Evolutionary conservation across 2,329 filamentous ascomycete genomes (phyloP).

Genomic region (Ascochyta viciae-villosae): DNA sequence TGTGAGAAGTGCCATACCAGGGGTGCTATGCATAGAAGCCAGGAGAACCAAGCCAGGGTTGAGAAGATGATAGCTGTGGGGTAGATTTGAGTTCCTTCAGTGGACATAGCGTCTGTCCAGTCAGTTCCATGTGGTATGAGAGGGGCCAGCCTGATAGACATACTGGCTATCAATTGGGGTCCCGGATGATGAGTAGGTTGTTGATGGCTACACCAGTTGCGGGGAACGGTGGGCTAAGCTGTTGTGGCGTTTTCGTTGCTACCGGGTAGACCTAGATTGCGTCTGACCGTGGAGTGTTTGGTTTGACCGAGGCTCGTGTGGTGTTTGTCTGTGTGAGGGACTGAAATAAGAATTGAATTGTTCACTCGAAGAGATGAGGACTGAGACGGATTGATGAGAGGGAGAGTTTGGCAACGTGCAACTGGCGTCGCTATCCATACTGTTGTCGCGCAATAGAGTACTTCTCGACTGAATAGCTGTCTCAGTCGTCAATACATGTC

Average conservation of each 20-base stretch:
- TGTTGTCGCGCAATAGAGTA: background rate
- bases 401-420: background rate
- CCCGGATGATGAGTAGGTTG: background rate
- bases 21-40: conserved; percentile 63
- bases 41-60: conserved; percentile 57
- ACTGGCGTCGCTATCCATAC: background rate
- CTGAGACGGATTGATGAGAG: background rate
- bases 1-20: conserved; percentile 67
- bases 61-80: conserved; percentile 54
- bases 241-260: background rate
- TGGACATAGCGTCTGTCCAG: conserved; percentile 6
- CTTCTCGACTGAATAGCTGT: conserved; percentile 20
- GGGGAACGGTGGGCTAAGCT: background rate
- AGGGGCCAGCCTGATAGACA: conserved; percentile 1
- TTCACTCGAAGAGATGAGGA: background rate
- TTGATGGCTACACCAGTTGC: background rate
- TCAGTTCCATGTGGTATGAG: background rate
- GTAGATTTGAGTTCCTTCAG: conserved; percentile 32
- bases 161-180: background rate
- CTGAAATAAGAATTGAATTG: background rate
- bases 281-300: background rate
- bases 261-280: background rate
- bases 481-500: conserved; percentile 32
- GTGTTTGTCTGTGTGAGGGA: background rate
- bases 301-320: background rate